Evolutionary conservation across 306 rosid species (phyloP).

Genomic region (Cajanus cajan): DNA sequence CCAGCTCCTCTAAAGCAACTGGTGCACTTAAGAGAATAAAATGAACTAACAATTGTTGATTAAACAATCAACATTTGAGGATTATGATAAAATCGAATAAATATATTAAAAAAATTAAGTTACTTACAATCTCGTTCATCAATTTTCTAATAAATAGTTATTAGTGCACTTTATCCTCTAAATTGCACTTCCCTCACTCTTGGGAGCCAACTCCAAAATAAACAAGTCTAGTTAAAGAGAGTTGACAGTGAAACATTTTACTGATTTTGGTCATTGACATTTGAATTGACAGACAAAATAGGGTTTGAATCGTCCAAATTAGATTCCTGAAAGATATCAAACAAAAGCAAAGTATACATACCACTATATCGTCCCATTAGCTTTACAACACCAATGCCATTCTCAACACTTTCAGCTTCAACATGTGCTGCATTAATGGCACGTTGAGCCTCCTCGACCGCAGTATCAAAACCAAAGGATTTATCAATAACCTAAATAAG

Average conservation of each 20-base stretch:
- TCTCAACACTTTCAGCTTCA: constrained; percentile 80
- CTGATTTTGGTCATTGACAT: constrained; percentile 15
- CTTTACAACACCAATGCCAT: constrained; percentile 90
- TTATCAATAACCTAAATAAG: constrained; percentile 71
- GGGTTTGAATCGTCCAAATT: neutral
- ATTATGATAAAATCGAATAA: neutral
- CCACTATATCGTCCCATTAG: constrained; percentile 91
- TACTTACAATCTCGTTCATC: neutral
- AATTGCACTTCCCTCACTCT: neutral
- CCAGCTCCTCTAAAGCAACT: neutral
- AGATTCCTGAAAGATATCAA: constrained; percentile 22
- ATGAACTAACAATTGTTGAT: neutral
- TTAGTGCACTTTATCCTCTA: neutral
- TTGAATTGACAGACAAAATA: neutral
- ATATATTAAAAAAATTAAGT: neutral
- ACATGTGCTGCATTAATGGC: constrained; percentile 96
- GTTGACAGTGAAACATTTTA: neutral
- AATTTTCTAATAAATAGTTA: neutral
- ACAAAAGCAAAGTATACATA: constrained; percentile 42
- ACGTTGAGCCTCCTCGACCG: constrained; percentile 97
- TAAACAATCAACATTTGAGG: neutral
- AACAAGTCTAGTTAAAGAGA: constrained; percentile 8
- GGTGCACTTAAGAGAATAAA: neutral
- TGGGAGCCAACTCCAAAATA: neutral
- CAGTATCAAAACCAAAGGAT: constrained; percentile 93